Evolutionary conservation across 2,329 filamentous ascomycete species (phyloP), one percentile per base, ranked within the genome.

Genomic region (Fonsecaea nubica): DNA sequence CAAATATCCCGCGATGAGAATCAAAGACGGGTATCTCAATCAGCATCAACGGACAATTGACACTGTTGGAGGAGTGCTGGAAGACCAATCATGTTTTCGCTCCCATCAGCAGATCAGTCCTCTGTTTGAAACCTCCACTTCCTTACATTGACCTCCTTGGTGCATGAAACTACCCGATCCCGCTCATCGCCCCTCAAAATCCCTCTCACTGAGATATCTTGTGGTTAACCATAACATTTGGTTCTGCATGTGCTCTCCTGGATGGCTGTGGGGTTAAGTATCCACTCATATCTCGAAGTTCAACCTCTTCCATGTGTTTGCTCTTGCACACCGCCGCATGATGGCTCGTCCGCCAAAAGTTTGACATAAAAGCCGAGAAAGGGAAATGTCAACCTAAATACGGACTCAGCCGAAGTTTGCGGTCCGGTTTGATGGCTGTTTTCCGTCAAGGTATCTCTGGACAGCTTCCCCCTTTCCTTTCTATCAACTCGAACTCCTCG

Each of bases 391-490:
- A 25, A 50, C 45, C 45, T 50, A 50, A 50, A 50, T 21, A 50
- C 45, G 45, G 45, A 21, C 25, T 50, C 45, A 50, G 6, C 45
- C 45, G 45, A 50, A 50, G 45, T 25, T 25, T 50, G 45, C 18
- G 9, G 45, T 9, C 9, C 45, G 10, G 18, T 4, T 21, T 50
- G 45, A 25, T 25, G 18, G 8, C 18, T 12, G 45, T 9, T 25
- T 10, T 25, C 18, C 18, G 18, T 42, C 45, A 25, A 50, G 45
- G 45, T 50, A 50, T 25, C 45, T 50, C 8, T 25, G 21, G 3
- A 25, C 18, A 3, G 45, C 9, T 38, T 10, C 12, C 45, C 45
- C 45, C 9, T 50, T 25, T 25, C 25, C 25, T 25, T 50, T 50
- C 25, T 10, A 50, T 25, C 45, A 50, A 21, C 18, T 50, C 45